These are phyloP conservation scores for Diaporthe batatas DNA, from an alignment of 2,329 filamentous ascomycete species.

Conservation along the genomic window DNA sequence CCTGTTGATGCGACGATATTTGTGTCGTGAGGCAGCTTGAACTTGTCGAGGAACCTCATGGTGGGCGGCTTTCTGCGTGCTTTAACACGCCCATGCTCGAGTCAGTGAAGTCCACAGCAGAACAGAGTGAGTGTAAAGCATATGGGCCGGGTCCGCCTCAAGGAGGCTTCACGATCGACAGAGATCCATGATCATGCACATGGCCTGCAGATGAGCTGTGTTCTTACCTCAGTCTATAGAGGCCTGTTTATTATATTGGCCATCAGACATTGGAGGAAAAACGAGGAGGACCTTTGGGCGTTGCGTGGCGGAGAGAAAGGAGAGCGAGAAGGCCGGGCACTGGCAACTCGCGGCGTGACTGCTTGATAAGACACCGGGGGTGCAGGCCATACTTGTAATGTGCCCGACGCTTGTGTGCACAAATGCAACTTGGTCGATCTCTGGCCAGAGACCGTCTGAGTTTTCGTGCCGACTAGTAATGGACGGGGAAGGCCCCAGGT, in stretches of 20 bases:
- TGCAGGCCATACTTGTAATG: constrained; percentile 14
- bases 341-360: not conserved
- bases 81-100: not conserved
- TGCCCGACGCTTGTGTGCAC: not conserved
- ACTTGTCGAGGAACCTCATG: constrained; percentile 35
- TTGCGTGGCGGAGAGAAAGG: not conserved
- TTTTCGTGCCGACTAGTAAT: constrained; percentile 17
- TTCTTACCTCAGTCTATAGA: constrained; percentile 28
- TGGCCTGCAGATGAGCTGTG: too few species aligned
- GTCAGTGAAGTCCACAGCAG: not conserved
- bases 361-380: not conserved
- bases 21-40: constrained; percentile 34
- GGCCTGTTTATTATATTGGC: not conserved
- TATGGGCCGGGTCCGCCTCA: not conserved
- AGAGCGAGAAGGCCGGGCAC: not conserved
- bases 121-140: not conserved
- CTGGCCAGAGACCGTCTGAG: constrained; percentile 6
- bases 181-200: not conserved
- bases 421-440: not conserved
- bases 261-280: not conserved
- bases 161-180: not conserved
- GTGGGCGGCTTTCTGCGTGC: constrained; percentile 5
- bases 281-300: not conserved
- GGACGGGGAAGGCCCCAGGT: constrained; percentile 2
- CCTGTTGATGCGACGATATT: constrained; percentile 33